A percentile compares a stretch with the other conserved stretches of the same genome.
These are phyloP conservation scores for Saccharomycopsis microspora DNA, from an alignment of 805 yeast species.

Conservation along the genomic window DNA sequence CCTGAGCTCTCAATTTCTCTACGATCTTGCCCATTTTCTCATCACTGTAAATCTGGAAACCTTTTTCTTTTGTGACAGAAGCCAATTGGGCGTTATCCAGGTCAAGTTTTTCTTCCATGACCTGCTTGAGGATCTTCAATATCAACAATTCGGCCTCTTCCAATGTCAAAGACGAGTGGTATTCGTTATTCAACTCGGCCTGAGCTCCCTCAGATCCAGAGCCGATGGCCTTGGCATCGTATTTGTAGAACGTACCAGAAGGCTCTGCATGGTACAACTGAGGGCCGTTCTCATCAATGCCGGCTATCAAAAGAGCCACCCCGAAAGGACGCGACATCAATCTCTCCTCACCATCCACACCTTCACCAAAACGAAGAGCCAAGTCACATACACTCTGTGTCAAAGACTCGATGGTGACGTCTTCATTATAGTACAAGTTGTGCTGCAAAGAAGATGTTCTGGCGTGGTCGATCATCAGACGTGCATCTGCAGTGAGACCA, in stretches of 20 bases:
- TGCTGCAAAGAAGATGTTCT: slow-evolving; percentile 84
- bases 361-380: slow-evolving; percentile 86
- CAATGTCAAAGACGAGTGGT: slow-evolving; percentile 83
- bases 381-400: slow-evolving; percentile 96
- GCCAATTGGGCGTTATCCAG: slow-evolving; percentile 93
- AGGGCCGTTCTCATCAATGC: slow-evolving; percentile 86
- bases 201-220: slow-evolving; percentile 99
- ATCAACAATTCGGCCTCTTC: slow-evolving; percentile 88
- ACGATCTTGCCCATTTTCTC: slow-evolving; percentile 77
- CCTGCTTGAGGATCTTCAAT: slow-evolving; percentile 86
- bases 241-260: slow-evolving; percentile 93
- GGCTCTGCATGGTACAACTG: slow-evolving; percentile 99
- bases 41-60: slow-evolving; percentile 78
- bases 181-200: slow-evolving; percentile 92
- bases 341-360: slow-evolving; percentile 73
- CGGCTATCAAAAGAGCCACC: slow-evolving; percentile 93
- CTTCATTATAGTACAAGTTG: slow-evolving; percentile 82
- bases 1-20: slow-evolving; percentile 61
- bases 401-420: slow-evolving; percentile 81
- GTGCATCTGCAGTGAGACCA: slow-evolving; percentile 96
- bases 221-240: slow-evolving; percentile 98
- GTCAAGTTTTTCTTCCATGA: slow-evolving; percentile 97
- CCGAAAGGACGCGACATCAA: slow-evolving; percentile 98
- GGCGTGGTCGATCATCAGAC: slow-evolving; percentile 98
- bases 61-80: slow-evolving; percentile 75